Conservation (phyloP, 2,329 filamentous ascomycete genomes). For the Arthroderma sp. region DNA sequence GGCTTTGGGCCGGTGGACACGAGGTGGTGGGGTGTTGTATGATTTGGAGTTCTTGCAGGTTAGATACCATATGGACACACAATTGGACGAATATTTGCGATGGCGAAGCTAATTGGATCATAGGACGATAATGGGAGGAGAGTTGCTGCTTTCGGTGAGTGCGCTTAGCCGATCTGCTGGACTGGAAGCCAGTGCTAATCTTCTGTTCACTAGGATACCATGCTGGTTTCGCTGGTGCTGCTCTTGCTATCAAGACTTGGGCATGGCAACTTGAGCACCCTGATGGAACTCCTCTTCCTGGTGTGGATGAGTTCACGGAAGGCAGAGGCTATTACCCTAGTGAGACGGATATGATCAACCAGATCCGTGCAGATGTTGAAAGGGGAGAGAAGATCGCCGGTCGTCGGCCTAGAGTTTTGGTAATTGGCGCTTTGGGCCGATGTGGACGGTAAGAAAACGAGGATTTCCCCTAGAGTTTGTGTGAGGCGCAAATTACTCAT, state of each 20-base stretch:
- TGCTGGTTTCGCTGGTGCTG: slow-evolving; percentile 59
- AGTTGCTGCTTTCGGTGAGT: slow-evolving; percentile 12
- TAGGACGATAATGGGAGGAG: slow-evolving; percentile 12
- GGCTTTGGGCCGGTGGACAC: slow-evolving; percentile 13
- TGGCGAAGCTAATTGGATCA: not conserved
- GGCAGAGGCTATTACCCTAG: slow-evolving; percentile 39
- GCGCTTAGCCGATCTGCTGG: not conserved
- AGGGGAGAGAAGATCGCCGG: slow-evolving; percentile 54
- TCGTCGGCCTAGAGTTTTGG: slow-evolving; percentile 57
- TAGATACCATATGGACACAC: not conserved
- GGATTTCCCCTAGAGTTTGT: not conserved
- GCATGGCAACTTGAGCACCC: slow-evolving; percentile 65
- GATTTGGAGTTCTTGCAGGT: slow-evolving; percentile 16
- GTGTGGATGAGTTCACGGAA: slow-evolving; percentile 43
- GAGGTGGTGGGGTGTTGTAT: slow-evolving; percentile 13
- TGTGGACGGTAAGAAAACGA: slow-evolving; percentile 10
- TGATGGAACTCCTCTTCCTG: slow-evolving; percentile 50
- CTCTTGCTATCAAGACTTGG: slow-evolving; percentile 68
- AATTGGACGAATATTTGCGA: not conserved
- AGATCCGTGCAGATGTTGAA: slow-evolving; percentile 60
- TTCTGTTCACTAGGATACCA: slow-evolving; percentile 41
- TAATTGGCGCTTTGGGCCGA: slow-evolving; percentile 57
- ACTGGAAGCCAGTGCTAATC: not conserved
- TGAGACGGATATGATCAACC: slow-evolving; percentile 56
- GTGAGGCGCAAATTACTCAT: not conserved